These are phyloP conservation scores for Verticillium zaregamsianum DNA, from an alignment of 2,329 filamentous ascomycete species.

Conservation along the genomic window DNA sequence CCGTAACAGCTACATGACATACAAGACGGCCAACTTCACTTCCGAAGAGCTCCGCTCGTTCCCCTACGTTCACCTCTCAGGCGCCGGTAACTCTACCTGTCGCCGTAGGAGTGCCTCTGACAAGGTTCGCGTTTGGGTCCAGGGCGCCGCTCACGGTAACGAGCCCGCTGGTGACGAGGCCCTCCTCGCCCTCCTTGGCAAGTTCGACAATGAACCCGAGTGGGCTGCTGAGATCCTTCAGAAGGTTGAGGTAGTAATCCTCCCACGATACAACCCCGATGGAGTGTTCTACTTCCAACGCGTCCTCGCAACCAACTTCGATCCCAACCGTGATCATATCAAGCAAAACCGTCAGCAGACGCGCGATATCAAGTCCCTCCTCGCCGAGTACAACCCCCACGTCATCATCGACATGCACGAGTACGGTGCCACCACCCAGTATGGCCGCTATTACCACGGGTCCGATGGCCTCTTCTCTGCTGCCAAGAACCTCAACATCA, in stretches of 20 bases:
- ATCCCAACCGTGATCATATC: constrained; percentile 27
- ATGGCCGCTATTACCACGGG: constrained; percentile 9
- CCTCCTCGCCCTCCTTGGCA: constrained; percentile 22
- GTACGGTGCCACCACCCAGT: constrained; percentile 18
- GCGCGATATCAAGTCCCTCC: constrained; percentile 21
- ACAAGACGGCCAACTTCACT: constrained; percentile 12
- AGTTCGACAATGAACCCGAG: constrained; percentile 20
- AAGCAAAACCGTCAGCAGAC: constrained; percentile 27
- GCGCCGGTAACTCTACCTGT: neutral
- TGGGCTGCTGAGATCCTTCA: constrained; percentile 23
- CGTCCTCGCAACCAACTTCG: constrained; percentile 20
- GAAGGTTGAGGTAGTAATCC: constrained; percentile 22
- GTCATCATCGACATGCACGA: constrained; percentile 28
- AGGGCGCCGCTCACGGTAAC: constrained; percentile 26
- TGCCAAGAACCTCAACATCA: constrained; percentile 28
- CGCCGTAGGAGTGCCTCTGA: neutral
- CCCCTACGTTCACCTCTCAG: constrained; percentile 13
- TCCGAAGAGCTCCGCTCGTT: constrained; percentile 13
- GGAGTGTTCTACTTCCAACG: constrained; percentile 29
- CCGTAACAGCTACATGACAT: constrained; percentile 14
- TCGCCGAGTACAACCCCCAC: constrained; percentile 22
- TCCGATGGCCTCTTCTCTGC: constrained; percentile 25
- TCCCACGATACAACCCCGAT: constrained; percentile 28
- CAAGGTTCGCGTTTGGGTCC: constrained; percentile 26
- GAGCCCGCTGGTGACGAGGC: constrained; percentile 27